phyloP scores from a whole-genome alignment of 306 rosid genomes.

The Betula pendula region DNA sequence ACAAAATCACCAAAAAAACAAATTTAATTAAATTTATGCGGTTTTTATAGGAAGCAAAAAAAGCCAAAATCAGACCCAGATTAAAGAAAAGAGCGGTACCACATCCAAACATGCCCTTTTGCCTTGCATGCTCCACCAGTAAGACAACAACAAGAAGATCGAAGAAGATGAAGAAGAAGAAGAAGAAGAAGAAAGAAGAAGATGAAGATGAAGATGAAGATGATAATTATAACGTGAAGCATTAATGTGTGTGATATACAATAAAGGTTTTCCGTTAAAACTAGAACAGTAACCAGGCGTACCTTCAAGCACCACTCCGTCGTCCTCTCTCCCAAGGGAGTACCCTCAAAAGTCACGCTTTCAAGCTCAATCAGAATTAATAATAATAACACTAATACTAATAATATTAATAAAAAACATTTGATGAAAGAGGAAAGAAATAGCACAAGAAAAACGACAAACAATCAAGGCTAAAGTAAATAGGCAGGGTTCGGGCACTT shows the following conservation, averaged over 20 bases:
- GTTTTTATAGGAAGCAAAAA: conserved; percentile 10
- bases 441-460: not conserved
- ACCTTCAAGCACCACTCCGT: conserved; percentile 13
- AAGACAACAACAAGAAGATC: not conserved
- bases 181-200: not conserved
- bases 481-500: too few species aligned
- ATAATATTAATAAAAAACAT: not conserved
- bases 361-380: conserved; percentile 16
- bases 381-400: not conserved
- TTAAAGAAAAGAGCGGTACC: too few species aligned
- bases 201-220: not conserved
- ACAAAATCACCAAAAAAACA: not conserved
- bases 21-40: not conserved
- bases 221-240: not conserved
- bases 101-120: not conserved
- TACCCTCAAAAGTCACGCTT: conserved; percentile 65
- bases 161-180: too few species aligned
- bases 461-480: not conserved
- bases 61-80: too few species aligned
- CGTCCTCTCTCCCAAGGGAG: conserved; percentile 7
- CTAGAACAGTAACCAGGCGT: conserved; percentile 35
- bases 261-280: conserved; percentile 38
- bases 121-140: conserved; percentile 22
- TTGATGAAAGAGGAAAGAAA: not conserved
- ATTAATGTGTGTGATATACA: not conserved